Evolutionary conservation across 345 rosid species (phyloP), one percentile per base, ranked within the genome.

Genomic region (Melaleuca quinquenervia): DNA sequence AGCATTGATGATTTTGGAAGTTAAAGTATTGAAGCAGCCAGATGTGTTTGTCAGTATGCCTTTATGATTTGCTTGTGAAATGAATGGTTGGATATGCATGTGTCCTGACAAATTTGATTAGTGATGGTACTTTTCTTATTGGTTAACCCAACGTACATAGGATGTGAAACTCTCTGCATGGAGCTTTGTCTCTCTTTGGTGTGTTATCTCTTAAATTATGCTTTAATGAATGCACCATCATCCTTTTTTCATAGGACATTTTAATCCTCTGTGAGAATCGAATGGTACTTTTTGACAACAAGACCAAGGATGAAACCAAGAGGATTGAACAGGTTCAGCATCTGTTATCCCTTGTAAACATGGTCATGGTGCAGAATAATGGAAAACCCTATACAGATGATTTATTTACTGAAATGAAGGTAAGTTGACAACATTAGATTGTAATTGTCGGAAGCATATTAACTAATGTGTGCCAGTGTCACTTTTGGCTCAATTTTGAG

Each of bases 301-400:
- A 95, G 92, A 95, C 96, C 48, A 89, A 85, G 75, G 90, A 97
- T 86, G 93, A 89, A 85, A 18, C 48, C 3, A 94, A 92, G 92
- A 93, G 89, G 88, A 89, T 76, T 85, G 87, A 88, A 60, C 98
- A 97, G 88, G 93, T 95, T 83, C 86, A 90, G 64, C 86, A 91
- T 87, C 97, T 97, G 86, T 93, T 97, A 3, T 90, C 93, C 26
- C 93, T 93, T 86, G 96, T 96, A 82, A 90, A 92, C 64, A 74
- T 36, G 27, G 91, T 96, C 84, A 88, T 91, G 49, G 85, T 49
- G 16, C 90, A 89, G 82, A 97, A 96, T 88, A 92, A 90, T 85
- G 99, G 98, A 62, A 92, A 86, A 64, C 98, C 98, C 0, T 97
- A 91, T 85, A 92, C 95, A 44, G 95, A 96, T 87, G 98, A 96